Conservation (phyloP, 2,329 filamentous ascomycete genomes). For the Alternaria sp. region DNA sequence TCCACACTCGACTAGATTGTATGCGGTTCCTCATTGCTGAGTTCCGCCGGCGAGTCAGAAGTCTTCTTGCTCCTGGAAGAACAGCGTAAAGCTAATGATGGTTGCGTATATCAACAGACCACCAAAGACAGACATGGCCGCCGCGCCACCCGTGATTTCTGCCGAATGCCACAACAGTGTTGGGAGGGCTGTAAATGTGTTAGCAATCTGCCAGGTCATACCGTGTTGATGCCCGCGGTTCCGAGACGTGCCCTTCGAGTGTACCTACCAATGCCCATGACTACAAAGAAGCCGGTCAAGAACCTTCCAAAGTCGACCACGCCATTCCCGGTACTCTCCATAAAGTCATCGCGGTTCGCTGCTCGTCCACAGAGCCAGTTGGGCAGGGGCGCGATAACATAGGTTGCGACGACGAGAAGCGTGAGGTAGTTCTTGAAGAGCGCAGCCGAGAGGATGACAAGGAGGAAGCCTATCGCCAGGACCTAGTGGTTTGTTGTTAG, state of each 20-base stretch:
- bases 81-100: conserved; percentile 97
- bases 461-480: conserved; percentile 96
- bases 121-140: conserved; percentile 93
- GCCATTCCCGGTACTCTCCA: conserved; percentile 81
- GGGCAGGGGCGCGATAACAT: conserved; percentile 89
- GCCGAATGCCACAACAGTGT: conserved; percentile 85
- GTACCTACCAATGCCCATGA: conserved; percentile 93
- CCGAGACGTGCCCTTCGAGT: not conserved
- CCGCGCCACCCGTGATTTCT: conserved; percentile 82
- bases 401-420: conserved; percentile 93
- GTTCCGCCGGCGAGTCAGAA: conserved; percentile 67
- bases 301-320: conserved; percentile 94
- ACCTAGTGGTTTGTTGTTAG: conserved; percentile 61
- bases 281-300: conserved; percentile 91
- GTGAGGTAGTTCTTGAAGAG: conserved; percentile 95
- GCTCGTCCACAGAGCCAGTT: conserved; percentile 95
- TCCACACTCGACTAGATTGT: not conserved
- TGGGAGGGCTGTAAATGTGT: conserved; percentile 73
- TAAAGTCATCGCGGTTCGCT: conserved; percentile 94
- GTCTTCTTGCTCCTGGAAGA: conserved; percentile 97
- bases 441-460: conserved; percentile 97
- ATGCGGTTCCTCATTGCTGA: conserved; percentile 26
- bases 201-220: conserved; percentile 13
- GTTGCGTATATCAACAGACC: conserved; percentile 96
- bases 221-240: not conserved